Percentiles rank a stretch among this genome's conserved stretches.
phyloP scores from a whole-genome alignment of 2,329 filamentous ascomycete genomes.

The Pyricularia grisea region DNA sequence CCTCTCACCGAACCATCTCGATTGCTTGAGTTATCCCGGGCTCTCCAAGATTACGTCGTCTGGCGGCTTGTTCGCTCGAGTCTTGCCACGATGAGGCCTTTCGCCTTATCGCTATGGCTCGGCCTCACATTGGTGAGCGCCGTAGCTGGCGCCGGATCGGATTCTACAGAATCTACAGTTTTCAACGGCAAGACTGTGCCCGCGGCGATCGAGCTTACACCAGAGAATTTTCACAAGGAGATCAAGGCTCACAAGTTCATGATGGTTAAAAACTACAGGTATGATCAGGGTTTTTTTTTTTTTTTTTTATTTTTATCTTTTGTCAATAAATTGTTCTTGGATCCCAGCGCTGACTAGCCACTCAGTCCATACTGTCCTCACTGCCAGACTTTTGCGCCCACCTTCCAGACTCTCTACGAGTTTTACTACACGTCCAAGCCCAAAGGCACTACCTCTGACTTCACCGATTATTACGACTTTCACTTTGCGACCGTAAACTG shows the following conservation, averaged over 20 bases:
- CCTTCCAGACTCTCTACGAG: constrained; percentile 88
- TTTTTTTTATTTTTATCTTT: neutral
- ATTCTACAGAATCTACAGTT: constrained; percentile 35
- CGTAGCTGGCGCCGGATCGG: constrained; percentile 16
- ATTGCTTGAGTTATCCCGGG: neutral
- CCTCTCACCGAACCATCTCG: neutral
- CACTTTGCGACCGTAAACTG: constrained; percentile 84
- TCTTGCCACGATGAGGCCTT: constrained; percentile 31
- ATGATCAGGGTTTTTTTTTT: constrained; percentile 11
- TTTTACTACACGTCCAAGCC: constrained; percentile 86
- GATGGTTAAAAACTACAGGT: constrained; percentile 62
- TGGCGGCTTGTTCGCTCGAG: neutral
- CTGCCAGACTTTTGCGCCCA: constrained; percentile 71
- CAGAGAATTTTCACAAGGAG: constrained; percentile 46
- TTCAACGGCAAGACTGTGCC: constrained; percentile 63
- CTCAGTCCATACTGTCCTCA: constrained; percentile 55
- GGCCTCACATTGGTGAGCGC: constrained; percentile 31
- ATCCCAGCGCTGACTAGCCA: constrained; percentile 16
- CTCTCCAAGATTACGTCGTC: neutral
- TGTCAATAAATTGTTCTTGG: no score
- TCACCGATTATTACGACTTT: constrained; percentile 79
- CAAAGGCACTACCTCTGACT: constrained; percentile 31
- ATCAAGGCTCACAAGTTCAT: constrained; percentile 43
- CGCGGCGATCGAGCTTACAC: constrained; percentile 50
- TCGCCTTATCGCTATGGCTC: constrained; percentile 34